Base-by-base conservation (phyloP, 306 rosid genomes). In the Castanea mollissima region DNA sequence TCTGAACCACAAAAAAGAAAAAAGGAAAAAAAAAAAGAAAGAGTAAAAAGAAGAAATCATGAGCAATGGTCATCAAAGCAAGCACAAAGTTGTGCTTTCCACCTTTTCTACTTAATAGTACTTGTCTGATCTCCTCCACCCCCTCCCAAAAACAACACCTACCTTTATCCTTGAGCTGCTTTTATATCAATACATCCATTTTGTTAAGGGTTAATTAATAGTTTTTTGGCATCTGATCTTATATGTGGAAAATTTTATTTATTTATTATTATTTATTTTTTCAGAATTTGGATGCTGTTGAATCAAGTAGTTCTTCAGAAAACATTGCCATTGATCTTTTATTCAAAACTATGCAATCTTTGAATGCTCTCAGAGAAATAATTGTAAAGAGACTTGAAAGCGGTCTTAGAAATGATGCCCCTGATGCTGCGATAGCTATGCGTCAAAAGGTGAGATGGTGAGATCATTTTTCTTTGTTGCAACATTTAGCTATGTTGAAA, bases 331-430 rank as follows among this genome's bases (percentile, higher is more conserved):
- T 72, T 35, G 85, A 82, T 54, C 84, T 84, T 62, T 67, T 95
- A 83, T 90, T 90, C 84, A 93, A 90, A 87, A 88, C 96, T 51
- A 89, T 91, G 90, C 92, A 88, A 80, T 95, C 98, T 51, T 84
- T 95, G 89, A 87, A 79, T 84, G 78, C 82, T 76, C 81, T 95
- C 59, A 89, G 99, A 86, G 97, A 87, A 83, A 78, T 75, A 85
- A 83, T 91, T 76, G 86, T 86, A 35, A 93, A 86, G 83, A 93
- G 96, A 59, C 97, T 95, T 78, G 98, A 90, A 92, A 93, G 98
- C 86, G 99, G 99, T 85, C 91, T 95, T 83, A 86, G 98, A 87
- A 95, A 95, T 89, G 99, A 95, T 90, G 99, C 99, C 76, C 80
- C 97, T 74, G 98, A 93, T 89, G 83, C 90, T 75, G 98, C 98